Conservation (phyloP, 192 early-diverging fungal species). For the Coemansia sp. region DNA sequence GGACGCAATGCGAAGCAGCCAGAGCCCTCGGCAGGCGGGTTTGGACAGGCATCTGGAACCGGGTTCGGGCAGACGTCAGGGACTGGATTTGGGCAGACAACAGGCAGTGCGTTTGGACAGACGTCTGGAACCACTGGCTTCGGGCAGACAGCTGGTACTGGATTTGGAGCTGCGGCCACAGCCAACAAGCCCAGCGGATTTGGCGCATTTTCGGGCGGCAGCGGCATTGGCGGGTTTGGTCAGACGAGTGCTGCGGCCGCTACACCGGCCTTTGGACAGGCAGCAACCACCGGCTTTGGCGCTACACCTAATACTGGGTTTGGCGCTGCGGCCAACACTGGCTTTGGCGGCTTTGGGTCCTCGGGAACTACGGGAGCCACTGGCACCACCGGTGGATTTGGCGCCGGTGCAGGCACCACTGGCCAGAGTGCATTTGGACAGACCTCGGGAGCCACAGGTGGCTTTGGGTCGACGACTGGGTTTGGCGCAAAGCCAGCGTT, state of each 20-base stretch:
- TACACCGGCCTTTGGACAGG: slow-evolving; percentile 18
- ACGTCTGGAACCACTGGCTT: slow-evolving; percentile 17
- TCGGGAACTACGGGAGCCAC: neutral
- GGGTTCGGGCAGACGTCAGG: slow-evolving; percentile 20
- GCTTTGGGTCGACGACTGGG: slow-evolving; percentile 29
- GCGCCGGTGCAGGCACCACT: neutral
- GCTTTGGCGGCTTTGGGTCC: neutral
- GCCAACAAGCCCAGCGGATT: slow-evolving; percentile 26
- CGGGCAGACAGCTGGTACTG: slow-evolving; percentile 12
- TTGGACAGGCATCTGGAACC: neutral
- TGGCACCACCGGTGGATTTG: slow-evolving; percentile 3
- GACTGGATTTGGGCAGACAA: slow-evolving; percentile 27
- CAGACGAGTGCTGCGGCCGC: slow-evolving; percentile 22
- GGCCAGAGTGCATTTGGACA: slow-evolving; percentile 17
- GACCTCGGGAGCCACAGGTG: slow-evolving; percentile 2
- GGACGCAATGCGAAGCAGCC: slow-evolving; percentile 64
- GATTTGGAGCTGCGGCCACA: slow-evolving; percentile 17
- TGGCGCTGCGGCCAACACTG: neutral
- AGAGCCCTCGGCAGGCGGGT: slow-evolving; percentile 7
- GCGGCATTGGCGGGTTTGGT: slow-evolving; percentile 21
- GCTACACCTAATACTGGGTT: slow-evolving; percentile 4
- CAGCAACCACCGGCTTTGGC: slow-evolving; percentile 23
- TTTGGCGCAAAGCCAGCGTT: slow-evolving; percentile 39
- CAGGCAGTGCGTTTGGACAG: slow-evolving; percentile 24
- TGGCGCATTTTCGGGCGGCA: slow-evolving; percentile 20